Evolutionary conservation across 2,329 filamentous ascomycete species (phyloP).

Genomic region (Trichoderma gracile): DNA sequence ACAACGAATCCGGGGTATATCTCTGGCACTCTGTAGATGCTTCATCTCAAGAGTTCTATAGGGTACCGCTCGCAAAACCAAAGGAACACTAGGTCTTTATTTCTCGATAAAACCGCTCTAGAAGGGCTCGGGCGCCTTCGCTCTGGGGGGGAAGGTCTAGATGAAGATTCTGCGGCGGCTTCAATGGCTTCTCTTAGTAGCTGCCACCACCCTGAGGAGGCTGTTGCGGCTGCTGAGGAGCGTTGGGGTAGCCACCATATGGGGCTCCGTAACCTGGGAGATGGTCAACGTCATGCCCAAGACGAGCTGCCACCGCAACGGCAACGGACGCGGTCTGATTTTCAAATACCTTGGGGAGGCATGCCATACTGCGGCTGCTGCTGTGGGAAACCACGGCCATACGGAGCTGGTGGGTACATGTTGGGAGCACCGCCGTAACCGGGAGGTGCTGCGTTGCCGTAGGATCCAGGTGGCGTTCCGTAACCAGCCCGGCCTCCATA

Average conservation of each 20-base stretch:
- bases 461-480: constrained; percentile 38
- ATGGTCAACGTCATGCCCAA: background rate
- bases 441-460: constrained; percentile 40
- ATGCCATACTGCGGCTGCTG: constrained; percentile 40
- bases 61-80: constrained; percentile 23
- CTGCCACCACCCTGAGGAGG: constrained; percentile 31
- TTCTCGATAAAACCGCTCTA: constrained; percentile 19
- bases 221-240: constrained; percentile 31
- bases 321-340: background rate
- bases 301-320: background rate
- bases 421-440: constrained; percentile 40
- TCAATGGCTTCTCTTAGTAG: constrained; percentile 28
- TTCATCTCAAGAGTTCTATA: constrained; percentile 20
- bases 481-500: constrained; percentile 52
- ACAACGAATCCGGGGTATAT: constrained; percentile 30
- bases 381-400: constrained; percentile 43
- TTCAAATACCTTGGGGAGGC: constrained; percentile 45
- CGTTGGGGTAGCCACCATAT: constrained; percentile 46
- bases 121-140: constrained; percentile 8
- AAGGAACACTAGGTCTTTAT: constrained; percentile 21
- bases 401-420: constrained; percentile 42
- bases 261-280: constrained; percentile 41
- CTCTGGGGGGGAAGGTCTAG: background rate
- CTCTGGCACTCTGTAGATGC: constrained; percentile 27
- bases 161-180: constrained; percentile 7